Conservation (phyloP, 2,329 filamentous ascomycete genomes). For the Fusarium udum region DNA sequence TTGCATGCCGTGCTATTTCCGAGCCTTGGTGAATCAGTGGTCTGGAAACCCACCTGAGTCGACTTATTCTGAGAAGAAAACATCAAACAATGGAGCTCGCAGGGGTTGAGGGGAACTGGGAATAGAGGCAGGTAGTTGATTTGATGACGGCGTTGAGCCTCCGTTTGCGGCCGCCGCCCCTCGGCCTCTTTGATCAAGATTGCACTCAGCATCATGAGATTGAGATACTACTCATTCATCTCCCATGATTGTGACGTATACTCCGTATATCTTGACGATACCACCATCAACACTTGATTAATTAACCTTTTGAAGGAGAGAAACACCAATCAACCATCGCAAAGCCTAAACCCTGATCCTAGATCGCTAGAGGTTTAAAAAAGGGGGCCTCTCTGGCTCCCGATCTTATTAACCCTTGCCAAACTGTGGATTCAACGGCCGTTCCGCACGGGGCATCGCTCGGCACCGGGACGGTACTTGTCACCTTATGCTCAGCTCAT, state of each 20-base stretch:
- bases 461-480: constrained; percentile 41
- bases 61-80: constrained; percentile 19
- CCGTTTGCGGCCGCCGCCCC: background rate
- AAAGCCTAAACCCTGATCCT: background rate
- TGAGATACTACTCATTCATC: background rate
- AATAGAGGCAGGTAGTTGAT: constrained; percentile 21
- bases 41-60: constrained; percentile 15
- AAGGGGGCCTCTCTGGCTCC: constrained; percentile 13
- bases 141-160: constrained; percentile 25
- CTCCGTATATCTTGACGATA: background rate
- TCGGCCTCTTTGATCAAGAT: background rate
- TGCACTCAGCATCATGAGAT: background rate
- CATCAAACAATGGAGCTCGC: constrained; percentile 25
- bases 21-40: constrained; percentile 32
- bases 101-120: constrained; percentile 6
- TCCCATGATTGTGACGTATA: background rate
- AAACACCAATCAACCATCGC: background rate
- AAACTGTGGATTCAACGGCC: constrained; percentile 24
- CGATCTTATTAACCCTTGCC: constrained; percentile 13
- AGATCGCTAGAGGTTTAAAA: constrained; percentile 1
- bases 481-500: constrained; percentile 40
- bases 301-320: background rate
- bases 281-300: background rate
- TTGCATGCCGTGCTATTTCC: constrained; percentile 36
- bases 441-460: constrained; percentile 38